Conservation (phyloP, 768 basidiomycete species). For the Pulveroboletus ravenelii region DNA sequence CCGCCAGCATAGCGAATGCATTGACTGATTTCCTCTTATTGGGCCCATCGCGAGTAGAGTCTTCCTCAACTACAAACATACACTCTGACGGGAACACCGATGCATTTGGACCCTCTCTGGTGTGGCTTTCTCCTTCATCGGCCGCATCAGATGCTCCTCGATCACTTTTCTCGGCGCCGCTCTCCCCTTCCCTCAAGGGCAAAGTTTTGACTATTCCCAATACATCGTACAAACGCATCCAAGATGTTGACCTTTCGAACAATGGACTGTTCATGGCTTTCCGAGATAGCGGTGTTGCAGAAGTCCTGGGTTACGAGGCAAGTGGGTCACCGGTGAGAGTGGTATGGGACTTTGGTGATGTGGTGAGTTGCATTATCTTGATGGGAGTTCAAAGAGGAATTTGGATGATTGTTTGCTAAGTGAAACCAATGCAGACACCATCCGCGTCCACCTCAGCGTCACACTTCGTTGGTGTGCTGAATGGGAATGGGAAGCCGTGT, state of each 20-base stretch:
- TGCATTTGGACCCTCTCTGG: constrained; percentile 18
- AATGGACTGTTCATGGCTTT: constrained; percentile 60
- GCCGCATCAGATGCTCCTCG: constrained; percentile 4
- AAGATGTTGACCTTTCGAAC: constrained; percentile 56
- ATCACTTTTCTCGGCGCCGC: constrained; percentile 33
- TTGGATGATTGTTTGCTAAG: background rate
- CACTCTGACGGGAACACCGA: background rate
- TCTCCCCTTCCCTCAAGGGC: constrained; percentile 48
- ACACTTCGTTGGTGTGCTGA: constrained; percentile 54
- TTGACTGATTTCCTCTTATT: constrained; percentile 36
- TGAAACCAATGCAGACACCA: constrained; percentile 31
- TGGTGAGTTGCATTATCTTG: constrained; percentile 33
- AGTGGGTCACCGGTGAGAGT: constrained; percentile 38
- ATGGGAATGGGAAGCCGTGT: constrained; percentile 46
- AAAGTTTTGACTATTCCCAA: constrained; percentile 43
- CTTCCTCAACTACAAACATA: background rate
- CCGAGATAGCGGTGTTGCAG: constrained; percentile 49
- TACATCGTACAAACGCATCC: constrained; percentile 44
- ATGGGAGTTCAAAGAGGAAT: background rate
- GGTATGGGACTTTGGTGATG: constrained; percentile 53
- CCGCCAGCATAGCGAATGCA: constrained; percentile 42
- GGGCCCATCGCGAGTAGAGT: constrained; percentile 14
- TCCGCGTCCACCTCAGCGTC: constrained; percentile 43
- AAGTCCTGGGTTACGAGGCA: constrained; percentile 45
- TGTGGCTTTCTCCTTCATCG: constrained; percentile 34